Percentiles rank a stretch among this genome's conserved stretches.
These are phyloP conservation scores for Diospyros kaki DNA, from an alignment of 148 eudicot genomes.

Conservation along the genomic window DNA sequence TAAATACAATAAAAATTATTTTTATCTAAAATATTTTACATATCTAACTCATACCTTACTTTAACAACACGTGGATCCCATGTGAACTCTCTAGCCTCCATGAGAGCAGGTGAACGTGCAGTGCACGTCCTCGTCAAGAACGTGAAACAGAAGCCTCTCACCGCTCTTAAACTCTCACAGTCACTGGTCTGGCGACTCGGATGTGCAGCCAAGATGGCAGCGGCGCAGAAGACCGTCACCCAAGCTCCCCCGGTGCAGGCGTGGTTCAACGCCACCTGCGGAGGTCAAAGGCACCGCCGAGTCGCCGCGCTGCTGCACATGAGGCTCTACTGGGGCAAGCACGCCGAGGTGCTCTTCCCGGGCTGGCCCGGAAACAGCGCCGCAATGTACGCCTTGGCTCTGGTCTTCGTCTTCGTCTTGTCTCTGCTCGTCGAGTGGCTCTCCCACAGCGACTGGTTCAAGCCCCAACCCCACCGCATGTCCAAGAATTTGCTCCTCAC, in stretches of 20 bases:
- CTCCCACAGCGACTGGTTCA: constrained; percentile 29
- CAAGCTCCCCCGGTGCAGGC: constrained; percentile 22
- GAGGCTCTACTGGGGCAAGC: constrained; percentile 69
- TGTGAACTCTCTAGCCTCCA: no score
- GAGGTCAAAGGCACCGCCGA: constrained; percentile 2
- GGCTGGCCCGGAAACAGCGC: constrained; percentile 69
- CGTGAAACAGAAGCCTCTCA: neutral
- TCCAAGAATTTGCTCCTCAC: constrained; percentile 21
- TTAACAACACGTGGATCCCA: no score
- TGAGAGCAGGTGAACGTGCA: neutral
- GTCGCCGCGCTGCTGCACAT: constrained; percentile 16
- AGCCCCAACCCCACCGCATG: constrained; percentile 47
- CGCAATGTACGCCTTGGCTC: constrained; percentile 56
- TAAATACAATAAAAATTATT: no score
- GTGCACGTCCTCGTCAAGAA: neutral
- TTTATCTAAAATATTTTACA: no score
- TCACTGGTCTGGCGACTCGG: neutral
- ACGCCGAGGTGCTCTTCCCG: constrained; percentile 48
- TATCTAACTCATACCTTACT: no score
- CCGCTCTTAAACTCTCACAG: neutral
- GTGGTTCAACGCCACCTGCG: constrained; percentile 2
- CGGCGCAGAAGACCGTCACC: constrained; percentile 5
- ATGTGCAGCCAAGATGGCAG: no score
- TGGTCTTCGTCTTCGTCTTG: constrained; percentile 45
- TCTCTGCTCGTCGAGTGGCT: constrained; percentile 63